Evolutionary conservation across 257 asterid species (phyloP), one percentile per base, ranked within the genome.

Genomic region (Gardenia jasminoides): DNA sequence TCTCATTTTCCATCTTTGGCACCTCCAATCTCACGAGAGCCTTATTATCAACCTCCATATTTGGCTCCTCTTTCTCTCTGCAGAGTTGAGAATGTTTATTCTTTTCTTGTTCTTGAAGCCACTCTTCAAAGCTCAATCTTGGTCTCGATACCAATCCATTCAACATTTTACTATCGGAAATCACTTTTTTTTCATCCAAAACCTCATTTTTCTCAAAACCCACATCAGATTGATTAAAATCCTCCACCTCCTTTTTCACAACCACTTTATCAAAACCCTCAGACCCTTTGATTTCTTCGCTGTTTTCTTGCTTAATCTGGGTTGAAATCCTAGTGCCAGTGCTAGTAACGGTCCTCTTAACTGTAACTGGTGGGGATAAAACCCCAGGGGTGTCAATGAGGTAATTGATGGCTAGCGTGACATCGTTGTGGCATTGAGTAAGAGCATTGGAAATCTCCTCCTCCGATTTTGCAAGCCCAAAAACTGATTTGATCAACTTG

Each of bases 321-420:
- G 82, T 59, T 10, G 91, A 85, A 76, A 93, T 82, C 75, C 96
- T 85, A 0, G 86, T 54, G 11, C 98, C 98, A 0, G 88, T 88
- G 72, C 92, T 79, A 19, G 93, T 93, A 54, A 80, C 77, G 24
- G 90, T 91, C 81, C 83, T 89, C 8, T 77, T 80, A 79, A 87
- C 87, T 0, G 81, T 30, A 0, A 62, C 75, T 20, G 81, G 84
- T 15, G 43, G 22, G 0, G 82, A 22, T 22, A 7, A 28, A 22
- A 41, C 10, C 10, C 77, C 28, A 22, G 85, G 72, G 13, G 79
- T 82, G 65, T 79, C 88, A 7, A 85, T 72, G 17, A 85, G 74
- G 72, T 67, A 68, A 52, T 50, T 72, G 43, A 74, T 62, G 24
- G 93, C 88, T 30, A 68, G 80, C 1, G 69, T 83, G 0, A 65